Evolutionary conservation across 2,329 filamentous ascomycete genomes (phyloP).

Genomic region (Fonsecaea pedrosoi): DNA sequence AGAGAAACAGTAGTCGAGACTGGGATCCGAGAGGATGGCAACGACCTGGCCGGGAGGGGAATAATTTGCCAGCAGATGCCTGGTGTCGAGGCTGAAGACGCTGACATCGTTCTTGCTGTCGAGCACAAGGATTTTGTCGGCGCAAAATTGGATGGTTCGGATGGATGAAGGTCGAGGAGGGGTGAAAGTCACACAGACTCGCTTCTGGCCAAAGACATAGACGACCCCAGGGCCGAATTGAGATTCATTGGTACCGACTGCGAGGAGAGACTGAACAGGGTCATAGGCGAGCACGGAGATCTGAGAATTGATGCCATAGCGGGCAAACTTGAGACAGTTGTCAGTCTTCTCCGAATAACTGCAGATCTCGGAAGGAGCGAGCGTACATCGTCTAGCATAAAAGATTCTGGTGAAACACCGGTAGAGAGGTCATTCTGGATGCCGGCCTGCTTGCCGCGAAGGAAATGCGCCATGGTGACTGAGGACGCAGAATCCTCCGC

Average conservation of each 20-base stretch:
- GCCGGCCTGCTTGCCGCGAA: constrained; percentile 91
- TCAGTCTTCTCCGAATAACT: constrained; percentile 31
- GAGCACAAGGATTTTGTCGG: constrained; percentile 81
- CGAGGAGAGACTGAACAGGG: constrained; percentile 89
- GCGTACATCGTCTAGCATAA: constrained; percentile 78
- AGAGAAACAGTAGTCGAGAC: constrained; percentile 90
- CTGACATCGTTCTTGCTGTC: constrained; percentile 85
- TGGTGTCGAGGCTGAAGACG: constrained; percentile 79
- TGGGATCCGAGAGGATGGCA: constrained; percentile 79
- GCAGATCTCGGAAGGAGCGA: constrained; percentile 33
- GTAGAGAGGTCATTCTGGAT: constrained; percentile 89
- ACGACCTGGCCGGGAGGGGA: constrained; percentile 78
- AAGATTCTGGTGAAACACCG: constrained; percentile 76
- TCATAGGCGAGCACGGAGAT: constrained; percentile 86
- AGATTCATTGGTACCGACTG: constrained; percentile 86
- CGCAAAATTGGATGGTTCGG: constrained; percentile 80
- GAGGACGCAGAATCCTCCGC: constrained; percentile 1
- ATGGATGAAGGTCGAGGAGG: constrained; percentile 77
- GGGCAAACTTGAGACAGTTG: constrained; percentile 59
- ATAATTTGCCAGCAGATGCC: constrained; percentile 70
- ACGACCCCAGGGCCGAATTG: constrained; percentile 86
- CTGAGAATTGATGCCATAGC: constrained; percentile 81
- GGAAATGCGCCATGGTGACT: constrained; percentile 76
- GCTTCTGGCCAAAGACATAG: constrained; percentile 82
- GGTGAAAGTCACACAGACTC: constrained; percentile 77